Evolutionary conservation across 2,329 filamentous ascomycete genomes (phyloP).

Genomic region (Aspergillus arachidicola): DNA sequence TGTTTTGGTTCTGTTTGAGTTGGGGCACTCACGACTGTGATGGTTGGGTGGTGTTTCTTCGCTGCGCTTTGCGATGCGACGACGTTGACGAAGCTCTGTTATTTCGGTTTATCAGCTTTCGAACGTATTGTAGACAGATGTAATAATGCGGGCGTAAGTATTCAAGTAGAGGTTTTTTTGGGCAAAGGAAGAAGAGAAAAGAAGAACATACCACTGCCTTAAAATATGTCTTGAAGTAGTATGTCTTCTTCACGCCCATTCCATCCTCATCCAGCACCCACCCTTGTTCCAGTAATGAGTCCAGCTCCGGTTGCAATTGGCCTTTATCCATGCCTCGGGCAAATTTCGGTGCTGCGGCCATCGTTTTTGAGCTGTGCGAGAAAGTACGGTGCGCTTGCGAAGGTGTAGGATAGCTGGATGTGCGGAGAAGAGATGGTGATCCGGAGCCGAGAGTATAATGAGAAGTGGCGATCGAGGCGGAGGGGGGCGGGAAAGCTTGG

Average conservation of each 20-base stretch:
- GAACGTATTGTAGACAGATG: neutral
- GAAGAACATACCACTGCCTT: slow-evolving; percentile 38
- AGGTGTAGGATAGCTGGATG: neutral
- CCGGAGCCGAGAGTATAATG: neutral
- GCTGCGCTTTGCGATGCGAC: slow-evolving; percentile 40
- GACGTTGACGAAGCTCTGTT: slow-evolving; percentile 40
- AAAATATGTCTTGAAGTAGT: slow-evolving; percentile 42
- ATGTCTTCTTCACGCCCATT: slow-evolving; percentile 41
- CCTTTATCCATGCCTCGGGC: slow-evolving; percentile 33
- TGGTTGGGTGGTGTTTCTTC: slow-evolving; percentile 43
- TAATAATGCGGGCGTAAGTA: neutral
- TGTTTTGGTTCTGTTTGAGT: neutral
- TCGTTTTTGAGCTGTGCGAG: slow-evolving; percentile 23
- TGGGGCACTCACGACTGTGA: slow-evolving; percentile 35
- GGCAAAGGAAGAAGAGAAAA: neutral
- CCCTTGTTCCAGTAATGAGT: slow-evolving; percentile 30
- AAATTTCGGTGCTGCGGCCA: slow-evolving; percentile 26
- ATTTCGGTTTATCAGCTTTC: neutral
- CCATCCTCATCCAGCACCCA: slow-evolving; percentile 39
- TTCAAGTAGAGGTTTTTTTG: neutral
- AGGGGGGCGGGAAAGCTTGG: neutral
- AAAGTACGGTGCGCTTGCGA: neutral
- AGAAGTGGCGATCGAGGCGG: neutral
- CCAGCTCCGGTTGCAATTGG: slow-evolving; percentile 26
- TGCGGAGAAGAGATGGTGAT: neutral